Evolutionary conservation across 345 rosid species (phyloP).

Genomic region (Citrus unshiu): DNA sequence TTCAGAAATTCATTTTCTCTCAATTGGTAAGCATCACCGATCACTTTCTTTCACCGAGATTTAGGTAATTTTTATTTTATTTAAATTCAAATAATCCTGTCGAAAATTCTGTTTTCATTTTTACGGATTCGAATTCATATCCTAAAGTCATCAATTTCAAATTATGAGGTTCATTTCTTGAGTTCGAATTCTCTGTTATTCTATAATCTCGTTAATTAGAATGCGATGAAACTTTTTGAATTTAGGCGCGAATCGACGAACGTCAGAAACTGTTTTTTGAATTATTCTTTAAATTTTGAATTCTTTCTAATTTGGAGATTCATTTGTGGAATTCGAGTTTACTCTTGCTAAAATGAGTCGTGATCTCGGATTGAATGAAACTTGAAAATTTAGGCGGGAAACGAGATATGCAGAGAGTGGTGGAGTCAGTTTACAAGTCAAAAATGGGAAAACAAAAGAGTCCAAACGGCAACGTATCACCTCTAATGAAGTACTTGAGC

Average conservation of each 20-base stretch:
- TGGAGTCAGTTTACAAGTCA: slow-evolving; percentile 21
- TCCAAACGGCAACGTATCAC: slow-evolving; percentile 10
- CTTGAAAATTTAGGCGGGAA: background rate
- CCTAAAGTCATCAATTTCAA: background rate
- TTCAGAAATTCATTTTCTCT: background rate
- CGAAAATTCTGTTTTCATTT: background rate
- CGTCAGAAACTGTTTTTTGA: background rate
- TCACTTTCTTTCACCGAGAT: background rate
- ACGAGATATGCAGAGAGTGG: slow-evolving; percentile 2
- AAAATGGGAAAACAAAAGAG: slow-evolving; percentile 3
- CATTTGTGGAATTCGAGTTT: background rate
- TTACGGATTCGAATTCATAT: background rate
- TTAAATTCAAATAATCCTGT: background rate
- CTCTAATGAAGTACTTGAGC: slow-evolving; percentile 23
- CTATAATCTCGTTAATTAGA: background rate
- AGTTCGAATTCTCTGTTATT: background rate
- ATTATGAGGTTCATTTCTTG: background rate
- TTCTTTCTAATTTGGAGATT: background rate
- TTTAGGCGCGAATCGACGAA: background rate
- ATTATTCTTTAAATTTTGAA: background rate
- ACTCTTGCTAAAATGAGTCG: background rate
- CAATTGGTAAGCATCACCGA: background rate
- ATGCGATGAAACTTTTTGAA: background rate
- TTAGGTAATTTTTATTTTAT: background rate
- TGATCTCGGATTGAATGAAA: background rate